Evolutionary conservation across 164 flowering plant genomes (phyloP), one percentile per base, ranked within the genome.

Genomic region (Piper betle): DNA sequence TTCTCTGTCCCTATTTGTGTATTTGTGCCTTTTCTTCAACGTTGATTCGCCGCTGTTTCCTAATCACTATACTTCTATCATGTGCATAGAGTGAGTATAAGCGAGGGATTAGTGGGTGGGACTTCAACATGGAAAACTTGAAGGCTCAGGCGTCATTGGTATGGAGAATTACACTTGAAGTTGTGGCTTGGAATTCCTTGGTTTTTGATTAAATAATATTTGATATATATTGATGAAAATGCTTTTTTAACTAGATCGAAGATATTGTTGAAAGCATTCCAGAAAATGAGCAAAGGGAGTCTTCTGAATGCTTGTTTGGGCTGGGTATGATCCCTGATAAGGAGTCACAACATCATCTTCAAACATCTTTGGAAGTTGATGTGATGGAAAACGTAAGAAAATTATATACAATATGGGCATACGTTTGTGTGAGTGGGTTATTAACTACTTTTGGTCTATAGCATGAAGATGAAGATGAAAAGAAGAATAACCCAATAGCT

Each of bases 61-160:
- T 15, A 46, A 46, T 19, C 33, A 2, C 11, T 25, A 17, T 55
- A 11, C 16, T 25, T 33, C 33, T 5, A 19, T 25, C 50, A 60
- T 1, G 52, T 64, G 39, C 66, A 71, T 66, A 93, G 96, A 85
- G 74, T 76, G 99, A 94, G 74, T 94, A 94, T 68, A 94, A 90
- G 65, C 79, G 99, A 60, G 97, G 99, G 61, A 88, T 94, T 39
- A 94, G 99, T 72, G 78, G 85, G 37, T 94, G 99, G 99, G 83
- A 88, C 64, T 94, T 94, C 71, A 78, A 94, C 70, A 81, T 88
- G 61, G 99, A 93, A 60, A 93, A 90, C 71, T 33, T 94, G 74
- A 90, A 91, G 74, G 85, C 90, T 41, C 96, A 90, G 66, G 95
- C 97, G 60, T 81, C 96, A 56, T 65, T 90, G 91, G 96, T 93